phyloP scores from a whole-genome alignment of 495 filamentous ascomycete species.

The Talaromyces stipitatus region DNA sequence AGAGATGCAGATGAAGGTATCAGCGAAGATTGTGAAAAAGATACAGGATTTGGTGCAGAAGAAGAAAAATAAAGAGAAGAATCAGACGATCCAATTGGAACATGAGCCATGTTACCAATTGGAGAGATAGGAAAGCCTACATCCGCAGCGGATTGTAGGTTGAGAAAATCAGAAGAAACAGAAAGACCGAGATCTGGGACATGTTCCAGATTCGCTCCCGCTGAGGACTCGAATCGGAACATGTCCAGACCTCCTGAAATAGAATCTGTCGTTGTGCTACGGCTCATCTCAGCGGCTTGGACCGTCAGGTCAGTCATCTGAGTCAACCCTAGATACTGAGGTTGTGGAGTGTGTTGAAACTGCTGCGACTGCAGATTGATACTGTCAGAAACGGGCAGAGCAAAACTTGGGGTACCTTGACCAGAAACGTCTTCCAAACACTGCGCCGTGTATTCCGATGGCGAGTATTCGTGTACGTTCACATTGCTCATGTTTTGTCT shows the following conservation, averaged over 20 bases:
- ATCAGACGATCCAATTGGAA: slow-evolving; percentile 22
- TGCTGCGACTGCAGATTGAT: neutral
- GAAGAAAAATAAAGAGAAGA: slow-evolving; percentile 22
- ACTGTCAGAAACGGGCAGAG: slow-evolving; percentile 19
- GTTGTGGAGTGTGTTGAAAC: slow-evolving; percentile 11
- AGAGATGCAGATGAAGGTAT: slow-evolving; percentile 13
- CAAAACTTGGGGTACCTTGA: slow-evolving; percentile 21
- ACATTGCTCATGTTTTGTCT: slow-evolving; percentile 21
- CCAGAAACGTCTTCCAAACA: slow-evolving; percentile 22
- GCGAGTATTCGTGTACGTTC: slow-evolving; percentile 36
- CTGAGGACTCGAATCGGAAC: slow-evolving; percentile 33
- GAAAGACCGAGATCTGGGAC: slow-evolving; percentile 19
- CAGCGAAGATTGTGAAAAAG: slow-evolving; percentile 1
- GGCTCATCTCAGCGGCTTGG: slow-evolving; percentile 34
- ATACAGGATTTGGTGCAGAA: slow-evolving; percentile 23
- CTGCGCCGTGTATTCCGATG: slow-evolving; percentile 33
- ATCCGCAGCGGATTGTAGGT: slow-evolving; percentile 21
- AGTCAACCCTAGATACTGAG: slow-evolving; percentile 10
- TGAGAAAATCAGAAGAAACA: slow-evolving; percentile 27
- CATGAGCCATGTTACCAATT: slow-evolving; percentile 21
- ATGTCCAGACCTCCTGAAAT: slow-evolving; percentile 37
- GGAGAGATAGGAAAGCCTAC: slow-evolving; percentile 18
- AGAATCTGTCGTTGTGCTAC: slow-evolving; percentile 36
- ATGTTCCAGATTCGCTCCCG: slow-evolving; percentile 25
- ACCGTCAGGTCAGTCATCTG: slow-evolving; percentile 9